Percentiles rank a stretch among this genome's conserved stretches.
These are phyloP conservation scores for Yueomyces sp. DNA, from an alignment of 805 yeast species.

Conservation along the genomic window DNA sequence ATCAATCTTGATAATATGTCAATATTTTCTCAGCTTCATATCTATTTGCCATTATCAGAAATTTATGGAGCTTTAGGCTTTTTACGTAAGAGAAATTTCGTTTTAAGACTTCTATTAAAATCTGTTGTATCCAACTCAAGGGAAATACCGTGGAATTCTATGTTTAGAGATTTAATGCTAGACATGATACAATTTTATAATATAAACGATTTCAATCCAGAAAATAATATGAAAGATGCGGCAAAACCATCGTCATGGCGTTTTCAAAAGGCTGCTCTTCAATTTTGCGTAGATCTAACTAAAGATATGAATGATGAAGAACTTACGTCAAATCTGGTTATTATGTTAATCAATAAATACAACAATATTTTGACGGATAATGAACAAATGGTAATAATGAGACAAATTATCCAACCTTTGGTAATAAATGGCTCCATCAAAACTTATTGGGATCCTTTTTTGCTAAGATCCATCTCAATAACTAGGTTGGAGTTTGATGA, in stretches of 20 bases:
- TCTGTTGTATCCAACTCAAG: conserved; percentile 31
- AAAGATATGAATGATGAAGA: conserved; percentile 35
- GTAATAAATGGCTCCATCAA: conserved; percentile 12
- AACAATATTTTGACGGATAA: conserved; percentile 37
- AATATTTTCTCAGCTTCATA: conserved; percentile 40
- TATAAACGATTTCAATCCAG: conserved; percentile 28
- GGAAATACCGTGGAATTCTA: conserved; percentile 13
- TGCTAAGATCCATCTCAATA: conserved; percentile 40
- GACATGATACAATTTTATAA: conserved; percentile 42
- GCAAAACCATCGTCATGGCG: conserved; percentile 36
- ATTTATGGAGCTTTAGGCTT: conserved; percentile 50
- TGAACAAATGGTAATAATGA: conserved; percentile 40
- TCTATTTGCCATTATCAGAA: conserved; percentile 53
- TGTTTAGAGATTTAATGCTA: conserved; percentile 33
- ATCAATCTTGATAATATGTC: conserved; percentile 33
- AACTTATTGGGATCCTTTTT: conserved; percentile 62
- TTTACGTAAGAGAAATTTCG: conserved; percentile 54
- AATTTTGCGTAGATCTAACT: conserved; percentile 39
- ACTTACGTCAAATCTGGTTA: conserved; percentile 34
- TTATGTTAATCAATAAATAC: conserved; percentile 43
- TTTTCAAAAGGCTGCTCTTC: conserved; percentile 43
- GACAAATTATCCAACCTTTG: conserved; percentile 15
- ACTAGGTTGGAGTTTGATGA: conserved; percentile 11
- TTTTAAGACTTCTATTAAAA: conserved; percentile 51
- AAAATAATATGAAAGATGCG: conserved; percentile 15